Conservation (phyloP, 441 rosid genomes). For the Geranium incanum region DNA sequence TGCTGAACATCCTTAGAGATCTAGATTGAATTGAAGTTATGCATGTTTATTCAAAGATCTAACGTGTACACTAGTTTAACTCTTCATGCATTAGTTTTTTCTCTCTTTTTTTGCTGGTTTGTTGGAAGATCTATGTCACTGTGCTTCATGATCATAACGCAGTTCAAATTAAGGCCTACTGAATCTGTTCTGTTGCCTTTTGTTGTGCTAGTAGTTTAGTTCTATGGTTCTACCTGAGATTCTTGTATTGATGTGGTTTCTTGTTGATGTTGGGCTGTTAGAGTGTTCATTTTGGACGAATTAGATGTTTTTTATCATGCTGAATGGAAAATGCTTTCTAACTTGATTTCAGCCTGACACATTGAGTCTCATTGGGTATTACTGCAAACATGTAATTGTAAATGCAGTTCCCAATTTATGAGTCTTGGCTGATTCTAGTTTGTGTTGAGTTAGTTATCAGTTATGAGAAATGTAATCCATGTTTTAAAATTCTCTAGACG, state of each 20-base stretch:
- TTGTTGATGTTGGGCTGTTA: not conserved
- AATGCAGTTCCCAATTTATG: too few relatives aligned
- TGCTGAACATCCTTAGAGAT: not conserved
- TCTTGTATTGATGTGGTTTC: not conserved
- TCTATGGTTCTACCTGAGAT: not conserved
- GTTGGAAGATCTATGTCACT: too few relatives aligned
- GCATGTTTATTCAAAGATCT: not conserved
- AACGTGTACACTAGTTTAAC: too few relatives aligned
- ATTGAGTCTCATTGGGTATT: not conserved
- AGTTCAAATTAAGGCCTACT: not conserved
- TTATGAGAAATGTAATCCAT: too few relatives aligned
- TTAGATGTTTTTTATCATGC: not conserved
- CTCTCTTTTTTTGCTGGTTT: too few relatives aligned
- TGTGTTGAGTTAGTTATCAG: too few relatives aligned
- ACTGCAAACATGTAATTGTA: not conserved
- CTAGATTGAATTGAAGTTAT: not conserved
- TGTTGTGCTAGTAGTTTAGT: not conserved
- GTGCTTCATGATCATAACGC: too few relatives aligned
- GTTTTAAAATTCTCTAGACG: too few relatives aligned
- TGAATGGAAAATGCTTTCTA: not conserved
- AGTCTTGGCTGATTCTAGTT: too few relatives aligned
- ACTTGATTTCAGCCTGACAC: not conserved
- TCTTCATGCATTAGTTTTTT: too few relatives aligned
- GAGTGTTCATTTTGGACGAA: not conserved
- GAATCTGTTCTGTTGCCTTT: not conserved